Evolutionary conservation across 495 filamentous ascomycete genomes (phyloP).

Genomic region (Xylaria flabelliformis): DNA sequence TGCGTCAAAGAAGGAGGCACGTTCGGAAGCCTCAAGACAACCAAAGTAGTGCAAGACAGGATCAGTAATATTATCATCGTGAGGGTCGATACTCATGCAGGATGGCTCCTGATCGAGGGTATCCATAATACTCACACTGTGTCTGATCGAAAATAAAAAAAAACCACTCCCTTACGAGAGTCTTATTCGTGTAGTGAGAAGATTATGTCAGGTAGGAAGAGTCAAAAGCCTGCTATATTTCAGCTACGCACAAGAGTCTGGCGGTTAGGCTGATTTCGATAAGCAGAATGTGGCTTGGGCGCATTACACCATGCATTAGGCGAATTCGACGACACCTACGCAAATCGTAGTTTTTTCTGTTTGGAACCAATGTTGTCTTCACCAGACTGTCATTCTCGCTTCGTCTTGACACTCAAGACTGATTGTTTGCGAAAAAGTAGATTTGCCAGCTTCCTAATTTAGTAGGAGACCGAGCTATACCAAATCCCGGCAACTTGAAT

Average conservation of each 20-base stretch:
- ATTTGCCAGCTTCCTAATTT: constrained; percentile 6
- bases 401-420: neutral
- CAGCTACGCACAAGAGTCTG: neutral
- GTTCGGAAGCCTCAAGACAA: constrained; percentile 33
- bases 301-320: constrained; percentile 5
- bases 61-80: constrained; percentile 37
- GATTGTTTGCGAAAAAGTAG: neutral
- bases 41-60: constrained; percentile 37
- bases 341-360: neutral
- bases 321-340: neutral
- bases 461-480: constrained; percentile 13
- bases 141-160: neutral
- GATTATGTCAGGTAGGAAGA: neutral
- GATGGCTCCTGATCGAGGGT: neutral
- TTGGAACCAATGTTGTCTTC: neutral
- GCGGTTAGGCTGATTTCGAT: constrained; percentile 1
- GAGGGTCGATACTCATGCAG: constrained; percentile 36
- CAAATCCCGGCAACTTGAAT: neutral
- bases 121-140: neutral
- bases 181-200: neutral
- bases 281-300: neutral
- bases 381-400: neutral
- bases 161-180: neutral
- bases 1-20: constrained; percentile 34
- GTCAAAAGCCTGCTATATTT: neutral